These are phyloP conservation scores for Carex arenaria DNA, from an alignment of 202 grass and related monocot genomes.

Conservation along the genomic window DNA sequence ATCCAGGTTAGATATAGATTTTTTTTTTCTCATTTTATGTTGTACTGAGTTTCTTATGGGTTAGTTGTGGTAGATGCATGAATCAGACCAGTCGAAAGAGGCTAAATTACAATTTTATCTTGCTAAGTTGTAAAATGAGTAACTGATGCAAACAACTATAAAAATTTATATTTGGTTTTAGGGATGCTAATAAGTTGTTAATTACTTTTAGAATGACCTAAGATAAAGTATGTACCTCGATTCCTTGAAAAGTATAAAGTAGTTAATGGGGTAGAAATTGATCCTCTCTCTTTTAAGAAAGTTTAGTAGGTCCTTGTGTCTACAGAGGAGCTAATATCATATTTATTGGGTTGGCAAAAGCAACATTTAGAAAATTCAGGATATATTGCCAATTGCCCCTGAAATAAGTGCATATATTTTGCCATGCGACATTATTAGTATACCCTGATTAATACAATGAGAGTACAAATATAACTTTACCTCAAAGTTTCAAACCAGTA, in stretches of 20 bases:
- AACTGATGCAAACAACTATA: not conserved
- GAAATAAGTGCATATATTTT: not conserved
- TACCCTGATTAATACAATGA: not conserved
- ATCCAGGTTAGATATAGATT: constrained; percentile 51
- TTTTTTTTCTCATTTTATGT: constrained; percentile 14
- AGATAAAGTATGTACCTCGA: not conserved
- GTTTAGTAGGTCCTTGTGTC: not conserved
- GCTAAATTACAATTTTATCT: not conserved
- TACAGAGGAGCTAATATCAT: not conserved
- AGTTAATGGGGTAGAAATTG: not conserved
- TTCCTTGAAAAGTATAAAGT: not conserved
- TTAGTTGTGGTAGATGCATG: not conserved
- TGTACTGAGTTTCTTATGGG: constrained; percentile 13
- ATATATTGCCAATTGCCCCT: not conserved
- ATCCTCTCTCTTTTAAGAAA: not conserved
- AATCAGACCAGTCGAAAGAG: not conserved
- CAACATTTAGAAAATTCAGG: not conserved
- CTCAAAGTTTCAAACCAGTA: not conserved
- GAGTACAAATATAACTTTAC: not conserved
- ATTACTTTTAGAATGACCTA: not conserved
- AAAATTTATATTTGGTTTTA: not conserved
- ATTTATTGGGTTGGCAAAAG: not conserved
- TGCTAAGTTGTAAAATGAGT: not conserved
- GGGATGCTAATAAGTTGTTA: not conserved
- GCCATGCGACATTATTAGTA: not conserved